Base-by-base conservation (phyloP, 345 rosid genomes). In the Dipteronia sinensis region DNA sequence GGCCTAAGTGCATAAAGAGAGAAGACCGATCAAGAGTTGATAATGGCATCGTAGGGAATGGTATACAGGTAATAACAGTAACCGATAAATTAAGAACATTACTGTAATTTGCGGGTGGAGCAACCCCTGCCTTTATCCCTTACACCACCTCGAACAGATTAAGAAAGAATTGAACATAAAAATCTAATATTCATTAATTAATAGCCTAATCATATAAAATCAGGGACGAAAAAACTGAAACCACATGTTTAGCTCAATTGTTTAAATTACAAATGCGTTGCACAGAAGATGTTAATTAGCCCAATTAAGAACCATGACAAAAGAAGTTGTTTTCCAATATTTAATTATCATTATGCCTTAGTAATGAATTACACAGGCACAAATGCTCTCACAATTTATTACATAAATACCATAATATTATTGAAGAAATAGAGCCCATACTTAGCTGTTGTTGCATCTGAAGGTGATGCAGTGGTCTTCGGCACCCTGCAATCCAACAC, bases 401-500 rank as follows among this genome's bases (percentile, higher is more conserved):
- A 40, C 16, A 42, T 40, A 40, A 38, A 38, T 17, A 20, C 16
- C 15, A 0, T 9, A 67, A 42, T 49, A 3, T 40, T 42, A 77
- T 23, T 77, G 47, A 40, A 61, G 68, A 72, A 74, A 78, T 51
- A 70, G 38, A 73, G 63, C 46, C 58, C 89, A 51, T 82, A 89
- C 94, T 72, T 80, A n/a, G 84, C 66, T 59, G 82, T 77, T 22
- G 84, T 71, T 47, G 78, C 73, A 55, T 84, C 88, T 7, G 87
- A 82, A 73, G 86, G 69, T 76, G 88, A 81, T 42, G 79, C 34
- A 17, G 79, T 31, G 27, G 74, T 70, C 74, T 73, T 80, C 47
- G 85, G 49, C 62, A 74, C 76, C 80, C 91, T 86, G 81, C 27
- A 74, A 80, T 10, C 62, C 47, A 53, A 69, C 29, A 66, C 9